phyloP scores from a whole-genome alignment of 768 basidiomycete species.

The Hemileccinum impolitum region DNA sequence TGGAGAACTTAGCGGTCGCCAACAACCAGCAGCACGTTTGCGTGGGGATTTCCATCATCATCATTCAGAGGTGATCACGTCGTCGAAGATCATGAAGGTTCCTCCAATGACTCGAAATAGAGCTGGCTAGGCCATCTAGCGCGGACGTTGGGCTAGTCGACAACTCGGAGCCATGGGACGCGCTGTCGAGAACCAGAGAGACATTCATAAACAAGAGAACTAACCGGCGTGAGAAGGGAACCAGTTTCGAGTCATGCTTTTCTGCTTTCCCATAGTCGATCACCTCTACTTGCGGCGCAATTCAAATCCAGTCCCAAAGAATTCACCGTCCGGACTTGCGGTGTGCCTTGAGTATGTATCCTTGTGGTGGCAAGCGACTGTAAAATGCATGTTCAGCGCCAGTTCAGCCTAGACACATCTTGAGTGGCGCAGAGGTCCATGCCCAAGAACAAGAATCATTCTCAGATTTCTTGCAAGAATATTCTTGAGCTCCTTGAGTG shows the following conservation, averaged over 20 bases:
- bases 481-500: too few species aligned
- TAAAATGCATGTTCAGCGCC: too few species aligned
- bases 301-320: too few species aligned
- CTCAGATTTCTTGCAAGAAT: too few species aligned
- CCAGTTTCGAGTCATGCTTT: background rate
- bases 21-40: background rate
- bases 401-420: too few species aligned
- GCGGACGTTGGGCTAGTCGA: background rate
- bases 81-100: constrained; percentile 21
- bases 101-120: constrained; percentile 14
- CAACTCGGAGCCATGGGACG: background rate
- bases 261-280: background rate
- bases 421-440: too few species aligned
- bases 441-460: too few species aligned
- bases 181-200: background rate
- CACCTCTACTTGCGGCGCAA: background rate
- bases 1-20: constrained; percentile 5
- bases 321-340: too few species aligned
- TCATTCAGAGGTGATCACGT: constrained; percentile 13
- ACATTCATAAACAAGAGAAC: background rate
- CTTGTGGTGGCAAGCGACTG: too few species aligned
- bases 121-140: background rate
- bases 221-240: background rate
- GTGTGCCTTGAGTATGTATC: too few species aligned
- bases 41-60: background rate